Evolutionary conservation across 2,329 filamentous ascomycete species (phyloP), one percentile per base, ranked within the genome.

Genomic region (Penicillium sp.): DNA sequence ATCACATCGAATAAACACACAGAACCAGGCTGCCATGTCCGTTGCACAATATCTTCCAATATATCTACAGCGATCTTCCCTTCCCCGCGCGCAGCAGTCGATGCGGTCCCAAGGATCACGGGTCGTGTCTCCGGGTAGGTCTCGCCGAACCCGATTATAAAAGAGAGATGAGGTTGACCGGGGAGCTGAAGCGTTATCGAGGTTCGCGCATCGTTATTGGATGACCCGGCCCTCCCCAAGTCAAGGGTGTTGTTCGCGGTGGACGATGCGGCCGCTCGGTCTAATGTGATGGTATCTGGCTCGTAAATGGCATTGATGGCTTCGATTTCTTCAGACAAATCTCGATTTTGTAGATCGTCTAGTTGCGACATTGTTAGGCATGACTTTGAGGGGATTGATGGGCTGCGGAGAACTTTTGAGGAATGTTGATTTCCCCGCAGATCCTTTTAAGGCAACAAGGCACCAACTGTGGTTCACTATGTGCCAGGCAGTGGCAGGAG

Each of bases 1-100:
- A 97, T 82, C n/a, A 95, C 82, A 69, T 97, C 93, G 67, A 92
- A 99, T 3, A 99, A 77, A 67, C 92, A 97, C 22, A 96, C 91
- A 50, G 85, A 82, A 0, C 91, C 92, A 0, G 85, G 82, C 50
- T 82, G 80, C 71, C 87, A 96, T 4, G 89, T 82, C n/a, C 80
- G 77, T 1, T 78, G 79, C 29, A 97, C 75, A 0, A 88, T 86
- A 33, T 85, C 79, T 27, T 86, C 80, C 54, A 94, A 86, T 2
- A 89, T 74, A 2, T 83, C 82, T n/a, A 92, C 80, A 48, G 91
- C 83, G 49, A 85, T 79, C 49, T 84, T 85, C 2, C 90, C 91
- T 58, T 89, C 85, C 35, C 92, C 90, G 20, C 86, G 82, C 62
- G 84, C 78, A 14, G 82, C 91, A 7, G 89, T 88, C 64, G 86